Percentiles rank a stretch among this genome's conserved stretches.
These are phyloP conservation scores for Platanthera guangdongensis DNA, from an alignment of 106 monocot species.

Conservation along the genomic window DNA sequence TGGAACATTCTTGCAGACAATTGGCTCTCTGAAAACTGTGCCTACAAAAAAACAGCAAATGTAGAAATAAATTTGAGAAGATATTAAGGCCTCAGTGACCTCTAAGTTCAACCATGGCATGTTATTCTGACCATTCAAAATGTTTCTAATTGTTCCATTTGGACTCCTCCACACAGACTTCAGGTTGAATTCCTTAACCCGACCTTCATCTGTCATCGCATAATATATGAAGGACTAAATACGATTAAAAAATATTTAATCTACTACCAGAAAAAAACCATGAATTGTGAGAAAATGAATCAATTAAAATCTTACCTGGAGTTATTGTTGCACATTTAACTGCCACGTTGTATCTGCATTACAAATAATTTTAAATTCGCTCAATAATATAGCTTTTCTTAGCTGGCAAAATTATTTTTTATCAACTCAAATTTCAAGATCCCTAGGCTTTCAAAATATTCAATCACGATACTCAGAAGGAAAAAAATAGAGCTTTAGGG, in stretches of 20 bases:
- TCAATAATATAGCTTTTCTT: not conserved
- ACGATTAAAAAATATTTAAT: not conserved
- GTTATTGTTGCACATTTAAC: constrained; percentile 99
- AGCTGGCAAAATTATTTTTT: not conserved
- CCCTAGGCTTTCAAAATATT: not conserved
- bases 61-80: not conserved
- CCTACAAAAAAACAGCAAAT: constrained; percentile 31
- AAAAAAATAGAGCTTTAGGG: too few species aligned
- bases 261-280: not conserved
- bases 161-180: constrained; percentile 67
- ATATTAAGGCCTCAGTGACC: not conserved
- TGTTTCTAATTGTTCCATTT: constrained; percentile 70
- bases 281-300: not conserved
- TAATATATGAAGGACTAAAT: constrained; percentile 8
- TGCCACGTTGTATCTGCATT: constrained; percentile 89
- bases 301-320: constrained; percentile 45
- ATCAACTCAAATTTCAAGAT: not conserved
- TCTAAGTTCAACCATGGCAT: not conserved
- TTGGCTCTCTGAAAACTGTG: constrained; percentile 97
- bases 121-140: constrained; percentile 71
- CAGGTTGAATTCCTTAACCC: constrained; percentile 50
- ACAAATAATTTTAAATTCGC: not conserved
- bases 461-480: too few species aligned
- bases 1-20: constrained; percentile 87
- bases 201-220: constrained; percentile 39